phyloP scores from a whole-genome alignment of 2,329 filamentous ascomycete genomes.

The Cercospora sesami region DNA sequence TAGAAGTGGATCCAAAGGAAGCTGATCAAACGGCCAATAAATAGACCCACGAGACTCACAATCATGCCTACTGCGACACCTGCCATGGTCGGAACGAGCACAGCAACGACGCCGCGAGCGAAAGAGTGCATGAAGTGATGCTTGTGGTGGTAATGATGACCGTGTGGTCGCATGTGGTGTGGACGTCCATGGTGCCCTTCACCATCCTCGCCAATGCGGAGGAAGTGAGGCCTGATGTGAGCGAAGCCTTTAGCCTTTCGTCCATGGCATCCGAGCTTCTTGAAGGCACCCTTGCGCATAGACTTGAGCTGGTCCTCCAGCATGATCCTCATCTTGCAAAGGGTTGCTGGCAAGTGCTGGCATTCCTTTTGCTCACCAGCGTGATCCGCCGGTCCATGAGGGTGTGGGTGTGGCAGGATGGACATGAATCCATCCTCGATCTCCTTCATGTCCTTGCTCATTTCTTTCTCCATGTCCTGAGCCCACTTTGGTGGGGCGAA shows the following conservation, averaged over 20 bases:
- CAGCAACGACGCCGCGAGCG: conserved; percentile 59
- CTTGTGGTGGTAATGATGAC: conserved; percentile 37
- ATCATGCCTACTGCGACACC: conserved; percentile 68
- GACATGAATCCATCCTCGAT: conserved; percentile 11
- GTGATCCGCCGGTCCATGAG: conserved; percentile 14
- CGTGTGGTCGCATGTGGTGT: conserved; percentile 31
- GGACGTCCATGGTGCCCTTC: conserved; percentile 29
- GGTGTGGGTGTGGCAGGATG: conserved; percentile 15
- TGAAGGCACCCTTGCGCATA: conserved; percentile 38
- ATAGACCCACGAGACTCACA: conserved; percentile 67
- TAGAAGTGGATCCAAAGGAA: conserved; percentile 59
- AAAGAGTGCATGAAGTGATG: conserved; percentile 47
- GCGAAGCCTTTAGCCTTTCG: conserved; percentile 30
- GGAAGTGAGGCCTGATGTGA: conserved; percentile 36
- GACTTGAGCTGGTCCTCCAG: conserved; percentile 51
- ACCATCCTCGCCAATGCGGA: conserved; percentile 27
- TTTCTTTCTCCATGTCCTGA: conserved; percentile 14
- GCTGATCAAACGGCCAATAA: conserved; percentile 62
- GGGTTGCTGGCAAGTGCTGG: conserved; percentile 43
- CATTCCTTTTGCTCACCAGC: conserved; percentile 40
- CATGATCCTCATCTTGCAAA: conserved; percentile 59
- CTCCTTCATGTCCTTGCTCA: conserved; percentile 16
- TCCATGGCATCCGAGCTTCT: conserved; percentile 34
- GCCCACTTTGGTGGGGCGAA: conserved; percentile 13
- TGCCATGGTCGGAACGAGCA: conserved; percentile 67